Conservation (phyloP, 345 rosid genomes). For the Salix exigua region DNA sequence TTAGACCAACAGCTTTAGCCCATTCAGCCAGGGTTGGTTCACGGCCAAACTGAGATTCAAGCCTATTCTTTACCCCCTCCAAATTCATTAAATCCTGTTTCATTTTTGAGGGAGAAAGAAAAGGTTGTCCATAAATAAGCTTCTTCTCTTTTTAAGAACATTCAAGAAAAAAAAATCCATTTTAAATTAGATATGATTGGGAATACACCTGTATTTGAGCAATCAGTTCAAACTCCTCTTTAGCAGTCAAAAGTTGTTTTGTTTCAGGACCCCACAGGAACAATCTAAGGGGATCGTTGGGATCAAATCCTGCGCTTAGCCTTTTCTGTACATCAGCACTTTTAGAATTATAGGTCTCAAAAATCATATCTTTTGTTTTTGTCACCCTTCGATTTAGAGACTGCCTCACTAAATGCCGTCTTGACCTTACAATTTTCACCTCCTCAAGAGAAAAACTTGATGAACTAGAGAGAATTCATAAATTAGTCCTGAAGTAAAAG, state of each 20-base stretch:
- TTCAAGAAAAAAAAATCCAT: neutral
- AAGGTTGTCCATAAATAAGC: constrained; percentile 12
- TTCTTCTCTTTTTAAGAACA: neutral
- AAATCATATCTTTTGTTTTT: constrained; percentile 30
- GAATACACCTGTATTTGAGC: constrained; percentile 61
- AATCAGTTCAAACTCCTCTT: constrained; percentile 69
- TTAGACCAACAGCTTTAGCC: constrained; percentile 69
- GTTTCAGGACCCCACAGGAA: constrained; percentile 84
- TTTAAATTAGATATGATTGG: constrained; percentile 2
- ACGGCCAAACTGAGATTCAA: constrained; percentile 63
- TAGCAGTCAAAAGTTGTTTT: constrained; percentile 61
- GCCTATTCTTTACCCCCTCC: constrained; percentile 58
- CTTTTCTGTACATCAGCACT: constrained; percentile 40
- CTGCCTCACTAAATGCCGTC: constrained; percentile 51
- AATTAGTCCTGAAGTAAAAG: constrained; percentile 12
- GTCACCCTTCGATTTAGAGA: constrained; percentile 51
- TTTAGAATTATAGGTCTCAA: constrained; percentile 35
- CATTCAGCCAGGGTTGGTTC: constrained; percentile 78
- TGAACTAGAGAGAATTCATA: constrained; percentile 22
- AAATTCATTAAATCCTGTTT: constrained; percentile 57
- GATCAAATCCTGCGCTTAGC: constrained; percentile 43
- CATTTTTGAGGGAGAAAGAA: neutral
- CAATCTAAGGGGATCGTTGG: constrained; percentile 59
- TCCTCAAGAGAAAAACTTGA: constrained; percentile 31
- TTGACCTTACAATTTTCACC: constrained; percentile 57